Conservation (phyloP, 2,329 filamentous ascomycete species). For the Microsporum canis region DNA sequence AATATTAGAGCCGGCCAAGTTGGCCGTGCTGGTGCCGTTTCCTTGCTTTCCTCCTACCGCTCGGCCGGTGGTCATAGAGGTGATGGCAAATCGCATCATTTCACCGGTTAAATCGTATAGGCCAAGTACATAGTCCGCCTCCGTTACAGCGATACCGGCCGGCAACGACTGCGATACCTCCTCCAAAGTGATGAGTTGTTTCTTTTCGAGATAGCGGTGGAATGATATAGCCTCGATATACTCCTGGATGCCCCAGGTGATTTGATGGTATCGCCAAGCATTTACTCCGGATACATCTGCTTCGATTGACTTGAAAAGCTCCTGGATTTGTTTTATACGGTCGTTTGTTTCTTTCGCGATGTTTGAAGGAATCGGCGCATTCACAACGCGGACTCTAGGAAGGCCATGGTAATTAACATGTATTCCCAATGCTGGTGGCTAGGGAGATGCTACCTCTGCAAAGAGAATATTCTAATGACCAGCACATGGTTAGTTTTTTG, state of each 20-base stretch:
- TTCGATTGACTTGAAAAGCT: constrained; percentile 55
- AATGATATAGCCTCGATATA: constrained; percentile 88
- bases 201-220: constrained; percentile 69
- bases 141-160: constrained; percentile 52
- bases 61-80: constrained; percentile 66
- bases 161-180: constrained; percentile 42
- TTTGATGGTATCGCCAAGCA: constrained; percentile 69
- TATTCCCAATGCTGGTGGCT: background rate
- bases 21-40: constrained; percentile 8
- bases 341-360: constrained; percentile 60
- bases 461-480: constrained; percentile 58
- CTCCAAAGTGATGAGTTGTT: constrained; percentile 58
- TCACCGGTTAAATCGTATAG: constrained; percentile 92
- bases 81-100: constrained; percentile 92
- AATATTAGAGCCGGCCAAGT: constrained; percentile 5
- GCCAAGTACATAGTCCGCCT: constrained; percentile 79
- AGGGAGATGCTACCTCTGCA: constrained; percentile 54
- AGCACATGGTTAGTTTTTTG: constrained; percentile 13
- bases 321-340: constrained; percentile 59
- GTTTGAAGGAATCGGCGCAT: constrained; percentile 47
- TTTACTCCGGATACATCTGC: constrained; percentile 69
- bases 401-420: background rate
- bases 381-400: constrained; percentile 31
- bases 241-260: constrained; percentile 77
- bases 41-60: constrained; percentile 25